Evolutionary conservation across 2,329 filamentous ascomycete genomes (phyloP).

Genomic region (Bipolaris bicolor): DNA sequence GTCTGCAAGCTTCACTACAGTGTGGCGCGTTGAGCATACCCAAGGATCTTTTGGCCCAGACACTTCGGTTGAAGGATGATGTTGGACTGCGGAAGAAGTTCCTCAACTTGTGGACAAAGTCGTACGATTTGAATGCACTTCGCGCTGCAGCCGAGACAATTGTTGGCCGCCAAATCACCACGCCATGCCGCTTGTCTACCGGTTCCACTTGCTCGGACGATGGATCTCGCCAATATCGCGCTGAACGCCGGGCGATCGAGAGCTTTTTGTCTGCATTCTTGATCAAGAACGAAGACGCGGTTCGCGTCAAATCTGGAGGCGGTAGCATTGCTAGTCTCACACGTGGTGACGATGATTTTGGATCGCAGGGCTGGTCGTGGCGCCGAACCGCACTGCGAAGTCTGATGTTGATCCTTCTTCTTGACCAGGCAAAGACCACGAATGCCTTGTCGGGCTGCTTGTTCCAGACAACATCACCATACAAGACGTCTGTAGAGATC

Average conservation of each 20-base stretch:
- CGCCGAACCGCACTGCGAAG: conserved; percentile 63
- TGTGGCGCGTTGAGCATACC: conserved; percentile 65
- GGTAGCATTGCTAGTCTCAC: conserved; percentile 50
- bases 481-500: conserved; percentile 63
- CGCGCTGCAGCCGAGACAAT: conserved; percentile 63
- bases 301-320: conserved; percentile 46
- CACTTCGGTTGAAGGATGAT: conserved; percentile 60
- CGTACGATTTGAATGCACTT: conserved; percentile 61
- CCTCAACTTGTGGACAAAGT: conserved; percentile 63
- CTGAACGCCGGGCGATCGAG: conserved; percentile 54
- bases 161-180: conserved; percentile 59
- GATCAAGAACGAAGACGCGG: conserved; percentile 64
- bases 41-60: conserved; percentile 56
- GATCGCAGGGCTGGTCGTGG: conserved; percentile 57
- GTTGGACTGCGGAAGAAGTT: conserved; percentile 64
- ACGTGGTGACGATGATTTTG: conserved; percentile 49
- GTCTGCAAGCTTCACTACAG: conserved; percentile 63
- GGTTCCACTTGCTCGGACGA: conserved; percentile 45
- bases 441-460: conserved; percentile 52
- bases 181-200: conserved; percentile 45
- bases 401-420: conserved; percentile 64
- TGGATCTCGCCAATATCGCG: conserved; percentile 43
- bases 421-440: conserved; percentile 60
- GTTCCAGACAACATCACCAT: conserved; percentile 58
- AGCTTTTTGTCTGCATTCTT: conserved; percentile 64